Evolutionary conservation across 2,329 filamentous ascomycete genomes (phyloP), one percentile per base, ranked within the genome.

Genomic region (Sphaerulina populicola): DNA sequence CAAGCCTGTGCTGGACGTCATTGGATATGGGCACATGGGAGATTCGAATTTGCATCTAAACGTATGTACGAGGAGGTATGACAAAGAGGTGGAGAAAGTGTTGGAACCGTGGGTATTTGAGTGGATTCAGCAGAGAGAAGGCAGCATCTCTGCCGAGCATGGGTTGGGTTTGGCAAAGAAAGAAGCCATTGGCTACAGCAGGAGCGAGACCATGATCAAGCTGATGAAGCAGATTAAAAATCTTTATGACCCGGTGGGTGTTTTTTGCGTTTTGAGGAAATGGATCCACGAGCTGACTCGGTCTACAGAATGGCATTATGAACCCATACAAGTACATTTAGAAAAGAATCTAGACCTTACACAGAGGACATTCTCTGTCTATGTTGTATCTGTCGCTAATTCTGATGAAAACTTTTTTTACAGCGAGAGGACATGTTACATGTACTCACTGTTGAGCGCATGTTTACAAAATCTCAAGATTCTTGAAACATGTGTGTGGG

Each of bases 1-100:
- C 41, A 79, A 83, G 66, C 88, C 90, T 1, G 90, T 94, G 5
- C 79, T 94, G 1, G 86, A 85, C 52, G 90, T 96, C n/a, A 81
- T 96, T 15, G 93, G 93, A 15, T 98, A 96, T 66, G 93, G 93
- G 31, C 93, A 98, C 69, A 97, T 98, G 90, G 94, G 93, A 36
- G 93, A 98, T 70, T 82, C 86, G 3, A 98, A 98, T 71, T 72
- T 98, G 58, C 94, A 98, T 71, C 76, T 98, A 59, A 98, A 98
- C 70, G 80, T 98, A 31, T 79, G 86, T 1, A 85, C 88, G 14
- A 76, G 90, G 55, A 74, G 83, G 55, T 97, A 93, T 70, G 88
- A 93, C 69, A 86, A 90, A 71, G 76, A 80, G 51, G 88, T 98
- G 23, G 93, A 98, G 72, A 80, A 86, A 69, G 76, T 80, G 23